Conservation (phyloP, 2,329 filamentous ascomycete genomes). For the Clarireedia homoeocarpa region DNA sequence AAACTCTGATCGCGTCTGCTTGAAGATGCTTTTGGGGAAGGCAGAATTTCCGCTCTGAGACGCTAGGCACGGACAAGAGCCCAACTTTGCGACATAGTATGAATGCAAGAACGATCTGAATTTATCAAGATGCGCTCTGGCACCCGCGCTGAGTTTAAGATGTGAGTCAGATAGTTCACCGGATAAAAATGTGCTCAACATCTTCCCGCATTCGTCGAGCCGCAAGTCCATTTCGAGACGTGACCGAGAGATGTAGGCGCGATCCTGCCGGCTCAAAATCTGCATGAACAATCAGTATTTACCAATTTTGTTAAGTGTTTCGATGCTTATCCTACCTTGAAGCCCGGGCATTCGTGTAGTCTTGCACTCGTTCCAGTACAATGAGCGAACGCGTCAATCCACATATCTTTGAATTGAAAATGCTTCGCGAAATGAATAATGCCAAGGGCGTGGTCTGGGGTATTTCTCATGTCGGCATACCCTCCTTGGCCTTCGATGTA, state of each 20-base stretch:
- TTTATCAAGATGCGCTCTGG: conserved; percentile 60
- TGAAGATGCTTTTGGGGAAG: conserved; percentile 52
- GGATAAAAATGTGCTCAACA: conserved; percentile 60
- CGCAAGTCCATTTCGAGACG: conserved; percentile 58
- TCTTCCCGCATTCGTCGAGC: conserved; percentile 47
- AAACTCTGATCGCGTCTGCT: conserved; percentile 61
- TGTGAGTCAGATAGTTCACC: conserved; percentile 60
- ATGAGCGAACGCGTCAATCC: conserved; percentile 67
- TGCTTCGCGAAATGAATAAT: conserved; percentile 60
- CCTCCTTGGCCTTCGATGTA: conserved; percentile 65
- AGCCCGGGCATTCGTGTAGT: conserved; percentile 50
- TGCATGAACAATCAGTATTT: conserved; percentile 20
- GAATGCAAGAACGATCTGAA: conserved; percentile 62
- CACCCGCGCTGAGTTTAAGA: conserved; percentile 54
- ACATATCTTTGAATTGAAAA: conserved; percentile 55
- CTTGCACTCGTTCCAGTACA: conserved; percentile 69
- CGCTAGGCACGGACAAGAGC: conserved; percentile 58
- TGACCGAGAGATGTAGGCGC: conserved; percentile 56
- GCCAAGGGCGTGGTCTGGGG: conserved; percentile 60
- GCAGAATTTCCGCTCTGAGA: conserved; percentile 30
- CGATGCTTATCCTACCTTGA: conserved; percentile 41
- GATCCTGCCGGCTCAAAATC: conserved; percentile 46
- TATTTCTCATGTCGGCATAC: conserved; percentile 58
- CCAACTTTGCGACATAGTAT: conserved; percentile 59
- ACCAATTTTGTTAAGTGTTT: not conserved